Evolutionary conservation across 148 eudicot species (phyloP).

Genomic region (Rhododendron mucronatum): DNA sequence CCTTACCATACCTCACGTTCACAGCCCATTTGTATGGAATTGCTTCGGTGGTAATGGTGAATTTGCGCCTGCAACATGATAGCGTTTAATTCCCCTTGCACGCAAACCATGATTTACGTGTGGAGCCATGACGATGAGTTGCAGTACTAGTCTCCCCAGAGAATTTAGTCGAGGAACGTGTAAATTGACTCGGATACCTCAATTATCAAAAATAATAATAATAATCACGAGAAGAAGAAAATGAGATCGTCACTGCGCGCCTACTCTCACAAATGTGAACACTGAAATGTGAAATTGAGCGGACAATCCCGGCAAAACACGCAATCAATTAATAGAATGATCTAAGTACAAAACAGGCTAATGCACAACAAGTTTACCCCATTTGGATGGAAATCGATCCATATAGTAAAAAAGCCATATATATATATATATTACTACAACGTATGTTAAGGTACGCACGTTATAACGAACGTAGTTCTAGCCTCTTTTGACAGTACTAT

Average conservation of each 20-base stretch:
- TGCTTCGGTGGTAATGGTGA: accelerated
- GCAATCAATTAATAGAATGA: neutral
- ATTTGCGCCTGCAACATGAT: no score
- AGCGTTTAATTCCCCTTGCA: no score
- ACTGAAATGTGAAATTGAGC: neutral
- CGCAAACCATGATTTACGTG: no score
- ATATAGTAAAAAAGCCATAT: neutral
- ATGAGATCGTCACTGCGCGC: no score
- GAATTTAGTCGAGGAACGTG: no score
- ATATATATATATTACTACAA: neutral
- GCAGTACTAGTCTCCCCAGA: no score
- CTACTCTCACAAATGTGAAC: neutral
- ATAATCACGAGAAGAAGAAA: no score
- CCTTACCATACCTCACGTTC: neutral
- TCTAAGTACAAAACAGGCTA: neutral
- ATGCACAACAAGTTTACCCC: neutral
- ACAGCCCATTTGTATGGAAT: no score
- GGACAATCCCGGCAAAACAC: neutral
- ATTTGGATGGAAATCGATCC: neutral
- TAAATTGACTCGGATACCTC: accelerated
- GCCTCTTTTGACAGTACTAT: neutral
- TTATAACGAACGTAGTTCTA: neutral
- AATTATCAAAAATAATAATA: no score
- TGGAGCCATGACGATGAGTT: accelerated
- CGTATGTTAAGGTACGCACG: neutral